These are phyloP conservation scores for Fusarium cicatricum DNA, from an alignment of 2,329 filamentous ascomycete genomes.

Conservation along the genomic window DNA sequence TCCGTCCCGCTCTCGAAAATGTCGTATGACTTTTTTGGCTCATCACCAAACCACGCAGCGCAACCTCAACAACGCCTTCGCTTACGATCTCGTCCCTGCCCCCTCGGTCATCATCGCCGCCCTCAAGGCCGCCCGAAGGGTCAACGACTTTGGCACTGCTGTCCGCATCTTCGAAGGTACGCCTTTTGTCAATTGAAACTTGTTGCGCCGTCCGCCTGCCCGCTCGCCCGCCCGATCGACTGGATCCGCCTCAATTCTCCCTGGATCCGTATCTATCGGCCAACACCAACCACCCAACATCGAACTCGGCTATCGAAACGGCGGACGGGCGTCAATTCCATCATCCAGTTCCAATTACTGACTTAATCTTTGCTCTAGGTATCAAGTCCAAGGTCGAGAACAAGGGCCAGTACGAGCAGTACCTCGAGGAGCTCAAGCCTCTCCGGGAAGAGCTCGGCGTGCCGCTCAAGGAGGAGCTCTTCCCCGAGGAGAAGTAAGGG, in stretches of 20 bases:
- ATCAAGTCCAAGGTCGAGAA: constrained; percentile 99
- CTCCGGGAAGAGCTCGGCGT: constrained; percentile 94
- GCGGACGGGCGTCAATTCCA: constrained; percentile 3
- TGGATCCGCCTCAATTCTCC: neutral
- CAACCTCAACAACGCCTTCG: constrained; percentile 99
- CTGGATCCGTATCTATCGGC: constrained; percentile 21
- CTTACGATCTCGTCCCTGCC: constrained; percentile 98
- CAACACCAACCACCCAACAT: constrained; percentile 3
- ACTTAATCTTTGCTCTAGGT: constrained; percentile 64
- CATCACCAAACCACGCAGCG: constrained; percentile 60
- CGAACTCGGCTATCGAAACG: neutral
- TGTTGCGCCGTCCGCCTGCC: constrained; percentile 14
- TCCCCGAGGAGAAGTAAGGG: constrained; percentile 69
- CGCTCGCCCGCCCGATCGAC: constrained; percentile 20
- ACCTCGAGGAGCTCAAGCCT: constrained; percentile 90
- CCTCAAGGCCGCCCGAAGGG: constrained; percentile 90
- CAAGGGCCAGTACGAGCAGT: constrained; percentile 95
- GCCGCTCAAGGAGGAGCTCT: constrained; percentile 90
- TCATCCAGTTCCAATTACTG: constrained; percentile 19
- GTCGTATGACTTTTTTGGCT: constrained; percentile 45
- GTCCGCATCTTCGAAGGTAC: constrained; percentile 98
- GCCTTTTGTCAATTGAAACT: constrained; percentile 43
- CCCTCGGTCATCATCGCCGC: constrained; percentile 90
- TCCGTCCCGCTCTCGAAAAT: constrained; percentile 36
- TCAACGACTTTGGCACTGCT: constrained; percentile 98